Conservation (phyloP, 208 protist species). For the Leishmania arabica region DNA sequence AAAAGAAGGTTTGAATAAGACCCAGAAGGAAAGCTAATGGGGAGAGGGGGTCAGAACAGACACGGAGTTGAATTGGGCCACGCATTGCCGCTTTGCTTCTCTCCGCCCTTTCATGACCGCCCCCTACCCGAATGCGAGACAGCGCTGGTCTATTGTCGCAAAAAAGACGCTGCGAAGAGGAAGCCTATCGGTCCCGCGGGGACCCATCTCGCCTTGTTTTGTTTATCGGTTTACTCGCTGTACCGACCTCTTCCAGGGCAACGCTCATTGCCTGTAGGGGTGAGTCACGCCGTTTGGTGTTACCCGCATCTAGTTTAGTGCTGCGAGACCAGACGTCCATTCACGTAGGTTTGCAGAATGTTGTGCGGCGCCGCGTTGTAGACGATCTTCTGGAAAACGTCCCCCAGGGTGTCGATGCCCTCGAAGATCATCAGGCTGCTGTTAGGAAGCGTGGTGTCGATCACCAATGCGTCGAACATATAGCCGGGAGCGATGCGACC, state of each 20-base stretch:
- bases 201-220: background rate
- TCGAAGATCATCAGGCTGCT: slow-evolving; percentile 65
- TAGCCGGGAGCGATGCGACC: slow-evolving; percentile 88
- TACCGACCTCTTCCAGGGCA: background rate
- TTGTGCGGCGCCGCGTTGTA: slow-evolving; percentile 64
- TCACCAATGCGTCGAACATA: slow-evolving; percentile 87
- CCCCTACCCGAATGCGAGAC: background rate
- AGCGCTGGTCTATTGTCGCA: background rate
- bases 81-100: background rate
- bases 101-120: background rate
- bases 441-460: slow-evolving; percentile 62
- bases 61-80: background rate
- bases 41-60: background rate
- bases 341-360: slow-evolving; percentile 67
- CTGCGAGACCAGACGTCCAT: slow-evolving; percentile 57
- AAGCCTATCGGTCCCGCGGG: background rate
- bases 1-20: background rate
- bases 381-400: slow-evolving; percentile 85
- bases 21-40: background rate
- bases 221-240: background rate
- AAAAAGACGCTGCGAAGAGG: background rate
- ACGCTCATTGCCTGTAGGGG: background rate
- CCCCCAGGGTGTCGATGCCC: slow-evolving; percentile 49
- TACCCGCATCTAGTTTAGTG: background rate
- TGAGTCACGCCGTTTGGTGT: background rate